phyloP scores from a whole-genome alignment of 208 protist species.

The Crithidia brevicula region DNA sequence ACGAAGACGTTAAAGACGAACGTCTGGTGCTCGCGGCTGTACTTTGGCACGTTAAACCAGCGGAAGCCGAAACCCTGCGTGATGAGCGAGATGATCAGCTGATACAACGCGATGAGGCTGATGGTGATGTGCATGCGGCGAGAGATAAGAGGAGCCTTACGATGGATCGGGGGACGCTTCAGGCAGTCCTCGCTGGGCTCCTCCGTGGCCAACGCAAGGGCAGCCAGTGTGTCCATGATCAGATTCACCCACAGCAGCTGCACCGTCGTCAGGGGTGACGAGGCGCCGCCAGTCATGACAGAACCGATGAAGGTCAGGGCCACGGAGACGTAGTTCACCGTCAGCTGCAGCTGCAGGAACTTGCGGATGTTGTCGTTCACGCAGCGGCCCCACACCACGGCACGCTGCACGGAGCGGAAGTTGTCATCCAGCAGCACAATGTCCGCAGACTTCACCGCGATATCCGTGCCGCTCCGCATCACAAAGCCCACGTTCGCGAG shows the following conservation, averaged over 20 bases:
- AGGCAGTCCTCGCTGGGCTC: conserved; percentile 88
- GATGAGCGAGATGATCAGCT: conserved; percentile 61
- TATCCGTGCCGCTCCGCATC: conserved; percentile 97
- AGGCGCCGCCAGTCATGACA: conserved; percentile 52
- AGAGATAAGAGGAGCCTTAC: conserved; percentile 87
- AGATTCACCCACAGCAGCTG: conserved; percentile 99
- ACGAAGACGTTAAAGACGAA: conserved; percentile 97
- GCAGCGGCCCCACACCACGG: conserved; percentile 92
- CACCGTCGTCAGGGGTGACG: conserved; percentile 91
- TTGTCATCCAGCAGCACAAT: conserved; percentile 98
- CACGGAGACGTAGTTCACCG: conserved; percentile 97
- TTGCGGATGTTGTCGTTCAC: conserved; percentile 95
- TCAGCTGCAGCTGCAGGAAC: conserved; percentile 99
- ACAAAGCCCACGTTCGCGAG: conserved; percentile 97
- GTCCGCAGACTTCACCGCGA: conserved; percentile 93
- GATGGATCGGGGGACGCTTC: conserved; percentile 54
- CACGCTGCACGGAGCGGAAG: conserved; percentile 97
- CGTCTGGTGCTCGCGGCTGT: conserved; percentile 56
- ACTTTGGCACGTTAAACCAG: conserved; percentile 43
- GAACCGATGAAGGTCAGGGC: conserved; percentile 94
- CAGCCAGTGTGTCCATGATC: conserved; percentile 99
- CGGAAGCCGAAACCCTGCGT: conserved; percentile 40
- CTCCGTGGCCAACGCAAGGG: conserved; percentile 97
- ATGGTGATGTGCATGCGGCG: conserved; percentile 88
- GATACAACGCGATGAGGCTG: conserved; percentile 52